These are phyloP conservation scores for Acacia confusa DNA, from an alignment of 306 rosid species.

Conservation along the genomic window DNA sequence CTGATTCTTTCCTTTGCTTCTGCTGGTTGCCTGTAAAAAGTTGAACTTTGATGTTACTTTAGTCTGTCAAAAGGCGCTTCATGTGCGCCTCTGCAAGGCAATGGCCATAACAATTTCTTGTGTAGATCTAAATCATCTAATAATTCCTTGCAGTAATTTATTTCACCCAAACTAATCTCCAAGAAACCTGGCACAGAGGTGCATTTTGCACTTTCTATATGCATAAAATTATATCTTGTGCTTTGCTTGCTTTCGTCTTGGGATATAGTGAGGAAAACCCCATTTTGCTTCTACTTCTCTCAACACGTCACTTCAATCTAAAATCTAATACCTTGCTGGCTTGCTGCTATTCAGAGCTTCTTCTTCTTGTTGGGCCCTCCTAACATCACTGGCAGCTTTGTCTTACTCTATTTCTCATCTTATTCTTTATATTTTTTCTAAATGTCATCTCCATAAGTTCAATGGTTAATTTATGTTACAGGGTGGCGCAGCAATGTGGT, in stretches of 20 bases:
- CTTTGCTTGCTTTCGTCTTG: conserved; percentile 12
- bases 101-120: conserved; percentile 15
- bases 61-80: conserved; percentile 16
- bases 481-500: conserved; percentile 81
- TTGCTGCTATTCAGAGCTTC: conserved; percentile 8
- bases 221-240: conserved; percentile 20
- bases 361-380: neutral
- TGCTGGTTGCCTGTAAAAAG: conserved; percentile 14
- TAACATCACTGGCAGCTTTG: conserved; percentile 10
- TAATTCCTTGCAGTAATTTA: conserved; percentile 4
- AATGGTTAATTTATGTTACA: conserved; percentile 40
- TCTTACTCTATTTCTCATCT: neutral
- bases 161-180: conserved; percentile 5
- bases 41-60: conserved; percentile 17
- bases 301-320: conserved; percentile 21
- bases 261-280: neutral
- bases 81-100: conserved; percentile 10
- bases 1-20: conserved; percentile 16
- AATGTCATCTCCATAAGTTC: conserved; percentile 27
- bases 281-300: conserved; percentile 2
- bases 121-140: neutral
- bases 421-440: neutral
- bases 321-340: conserved; percentile 1
- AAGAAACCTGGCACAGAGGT: conserved; percentile 1
- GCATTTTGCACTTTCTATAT: neutral